A percentile compares a stretch with the other conserved stretches of the same genome.
These are phyloP conservation scores for Mortierella sp. DNA, from an alignment of 371 early-diverging fungal genomes.

Conservation along the genomic window DNA sequence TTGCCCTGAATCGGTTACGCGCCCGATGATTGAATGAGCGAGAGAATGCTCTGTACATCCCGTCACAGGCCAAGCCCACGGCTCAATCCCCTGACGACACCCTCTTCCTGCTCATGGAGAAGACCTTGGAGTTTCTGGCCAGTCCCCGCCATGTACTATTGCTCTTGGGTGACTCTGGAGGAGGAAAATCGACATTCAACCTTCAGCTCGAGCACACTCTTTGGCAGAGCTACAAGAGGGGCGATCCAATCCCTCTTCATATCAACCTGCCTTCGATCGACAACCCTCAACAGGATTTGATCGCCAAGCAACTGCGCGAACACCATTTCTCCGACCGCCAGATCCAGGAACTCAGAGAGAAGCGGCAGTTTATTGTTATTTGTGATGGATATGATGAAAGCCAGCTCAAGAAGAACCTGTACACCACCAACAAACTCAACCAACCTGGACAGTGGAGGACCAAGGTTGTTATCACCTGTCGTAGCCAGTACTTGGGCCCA, in stretches of 20 bases:
- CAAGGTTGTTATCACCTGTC: slow-evolving; percentile 19
- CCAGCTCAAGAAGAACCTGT: not conserved
- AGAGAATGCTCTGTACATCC: too few relatives aligned
- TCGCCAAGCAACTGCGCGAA: slow-evolving; percentile 4
- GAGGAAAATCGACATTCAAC: slow-evolving; percentile 35
- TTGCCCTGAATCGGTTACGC: too few relatives aligned
- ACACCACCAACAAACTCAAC: slow-evolving; percentile 8
- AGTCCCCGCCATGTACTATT: slow-evolving; percentile 8
- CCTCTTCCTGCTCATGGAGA: too few relatives aligned
- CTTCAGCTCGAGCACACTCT: not conserved
- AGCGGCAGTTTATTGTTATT: slow-evolving; percentile 16
- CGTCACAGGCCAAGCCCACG: too few relatives aligned
- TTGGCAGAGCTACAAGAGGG: slow-evolving; percentile 8
- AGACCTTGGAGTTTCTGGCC: not conserved
- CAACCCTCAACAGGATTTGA: slow-evolving; percentile 10
- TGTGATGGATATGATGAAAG: slow-evolving; percentile 27
- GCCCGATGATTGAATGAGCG: too few relatives aligned
- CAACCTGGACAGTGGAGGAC: not conserved
- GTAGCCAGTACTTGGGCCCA: not conserved
- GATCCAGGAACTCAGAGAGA: slow-evolving; percentile 4
- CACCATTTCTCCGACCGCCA: not conserved
- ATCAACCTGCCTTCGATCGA: slow-evolving; percentile 17
- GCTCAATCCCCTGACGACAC: too few relatives aligned
- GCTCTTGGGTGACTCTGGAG: slow-evolving; percentile 21
- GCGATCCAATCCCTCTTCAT: slow-evolving; percentile 14